Evolutionary conservation across 768 basidiomycete genomes (phyloP), one percentile per base, ranked within the genome.

Genomic region (Hirschioporus abietinus): DNA sequence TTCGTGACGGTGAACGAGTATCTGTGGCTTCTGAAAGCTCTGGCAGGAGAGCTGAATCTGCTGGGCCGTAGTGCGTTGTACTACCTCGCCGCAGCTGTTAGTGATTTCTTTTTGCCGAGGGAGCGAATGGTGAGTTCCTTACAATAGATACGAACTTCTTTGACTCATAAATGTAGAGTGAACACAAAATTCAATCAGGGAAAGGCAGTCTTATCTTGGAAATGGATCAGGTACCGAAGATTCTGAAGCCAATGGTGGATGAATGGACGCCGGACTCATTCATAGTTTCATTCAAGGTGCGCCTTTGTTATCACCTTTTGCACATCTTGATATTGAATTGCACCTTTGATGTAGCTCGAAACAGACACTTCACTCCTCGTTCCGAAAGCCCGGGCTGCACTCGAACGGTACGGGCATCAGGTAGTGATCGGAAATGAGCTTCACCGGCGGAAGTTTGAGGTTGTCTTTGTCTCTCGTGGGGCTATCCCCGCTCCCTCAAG

Each of bases 221-320:
- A 76, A 99, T 99, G 97, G 97, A 99, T 74, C 95, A 98, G 76
- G 96, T 99, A 0, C 97, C 97, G 8, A 99, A 99, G 78, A 89
- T 98, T 36, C 80, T 99, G 60, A 92, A 93, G 76, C 91, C 95
- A 0, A 81, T 99, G 79, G 95, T 98, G 7, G 88, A 91, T 60
- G 94, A 99, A 75, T 99, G 97, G 96, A 90, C 88, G 1, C 87
- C 83, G 7, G 87, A 92, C 60, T 96, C 94, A 0, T 99, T 88
- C 74, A 89, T 98, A 52, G 93, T 99, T 57, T 96, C 95, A 0
- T 99, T 99, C 86, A 99, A 99, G 86, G 96, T 95, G 65, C 24
- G 75, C 42, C 27, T 63, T 52, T 52, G 20, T 58, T n/a, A 62
- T 58, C 52, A 57, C 30, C 24, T 60, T 60, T 24, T 8, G 65